A percentile compares a stretch with the other conserved stretches of the same genome.
Conservation (phyloP, 1,284 basidiomycete genomes). For the Caloboletus firmus region DNA sequence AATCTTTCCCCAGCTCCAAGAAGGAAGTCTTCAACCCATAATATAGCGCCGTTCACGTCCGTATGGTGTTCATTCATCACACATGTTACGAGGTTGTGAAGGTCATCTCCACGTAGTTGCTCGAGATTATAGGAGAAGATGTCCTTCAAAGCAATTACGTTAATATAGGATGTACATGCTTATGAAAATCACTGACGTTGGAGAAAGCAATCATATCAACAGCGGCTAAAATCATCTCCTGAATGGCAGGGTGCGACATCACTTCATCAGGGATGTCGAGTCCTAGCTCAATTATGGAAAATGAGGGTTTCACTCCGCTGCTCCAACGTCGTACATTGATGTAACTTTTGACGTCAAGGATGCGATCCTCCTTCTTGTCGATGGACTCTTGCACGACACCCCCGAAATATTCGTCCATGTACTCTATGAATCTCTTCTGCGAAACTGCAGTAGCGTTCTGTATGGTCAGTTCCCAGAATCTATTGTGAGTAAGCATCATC, state of each 20-base stretch:
- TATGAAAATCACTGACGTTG: conserved; percentile 1
- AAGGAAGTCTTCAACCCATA: too few species aligned
- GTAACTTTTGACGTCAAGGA: conserved; percentile 39
- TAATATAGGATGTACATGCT: neutral
- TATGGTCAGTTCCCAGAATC: conserved; percentile 17
- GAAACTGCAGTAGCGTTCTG: conserved; percentile 2
- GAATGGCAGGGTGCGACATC: conserved; percentile 2
- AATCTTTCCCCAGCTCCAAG: too few species aligned
- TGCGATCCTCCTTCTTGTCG: conserved; percentile 32
- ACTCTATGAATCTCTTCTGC: conserved; percentile 35
- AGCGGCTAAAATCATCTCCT: conserved; percentile 4
- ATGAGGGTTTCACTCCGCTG: conserved; percentile 2
- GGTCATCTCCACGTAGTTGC: conserved; percentile 38
- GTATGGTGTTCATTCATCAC: too few species aligned
- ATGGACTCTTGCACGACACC: conserved; percentile 38
- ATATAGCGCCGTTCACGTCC: too few species aligned
- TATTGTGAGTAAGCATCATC: neutral
- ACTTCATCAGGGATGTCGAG: conserved; percentile 17
- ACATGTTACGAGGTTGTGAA: conserved; percentile 42
- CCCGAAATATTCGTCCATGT: conserved; percentile 35
- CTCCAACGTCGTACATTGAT: conserved; percentile 15
- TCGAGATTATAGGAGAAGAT: conserved; percentile 41
- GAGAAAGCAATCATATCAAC: conserved; percentile 1
- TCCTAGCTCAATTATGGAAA: neutral
- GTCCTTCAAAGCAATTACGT: neutral